phyloP scores from a whole-genome alignment of 148 eudicot genomes.

The Dianthus caryophyllus region DNA sequence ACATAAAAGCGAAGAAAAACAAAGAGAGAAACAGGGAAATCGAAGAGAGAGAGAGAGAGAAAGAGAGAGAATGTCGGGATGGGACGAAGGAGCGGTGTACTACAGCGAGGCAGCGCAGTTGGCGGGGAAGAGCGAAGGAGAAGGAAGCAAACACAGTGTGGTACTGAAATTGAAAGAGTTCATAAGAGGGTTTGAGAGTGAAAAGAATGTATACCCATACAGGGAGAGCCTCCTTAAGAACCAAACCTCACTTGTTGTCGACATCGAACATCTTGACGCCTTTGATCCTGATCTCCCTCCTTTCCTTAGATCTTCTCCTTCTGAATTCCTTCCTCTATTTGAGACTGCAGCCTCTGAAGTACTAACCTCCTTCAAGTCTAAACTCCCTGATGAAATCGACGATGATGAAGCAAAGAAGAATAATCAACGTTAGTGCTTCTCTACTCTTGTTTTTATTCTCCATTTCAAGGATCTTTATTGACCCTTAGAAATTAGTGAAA shows the following conservation, averaged over 20 bases:
- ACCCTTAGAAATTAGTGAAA: too few species aligned
- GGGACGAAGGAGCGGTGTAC: constrained; percentile 95
- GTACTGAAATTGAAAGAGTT: constrained; percentile 88
- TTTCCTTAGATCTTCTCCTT: constrained; percentile 69
- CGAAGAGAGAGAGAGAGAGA: too few species aligned
- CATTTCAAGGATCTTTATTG: too few species aligned
- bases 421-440: too few species aligned
- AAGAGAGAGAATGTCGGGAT: constrained; percentile 62
- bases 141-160: constrained; percentile 67
- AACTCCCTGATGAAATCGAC: constrained; percentile 70
- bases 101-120: constrained; percentile 98
- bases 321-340: constrained; percentile 88
- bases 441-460: too few species aligned
- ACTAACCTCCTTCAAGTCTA: constrained; percentile 64
- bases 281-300: constrained; percentile 79
- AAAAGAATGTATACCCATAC: constrained; percentile 64
- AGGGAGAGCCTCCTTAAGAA: constrained; percentile 70
- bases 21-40: too few species aligned
- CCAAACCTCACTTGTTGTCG: constrained; percentile 50
- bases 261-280: constrained; percentile 68
- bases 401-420: too few species aligned
- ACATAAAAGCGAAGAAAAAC: too few species aligned
- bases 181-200: constrained; percentile 62
- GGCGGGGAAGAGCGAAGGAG: constrained; percentile 42
- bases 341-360: constrained; percentile 96